phyloP scores from a whole-genome alignment of 2,329 filamentous ascomycete genomes.

The Cladophialophora chaetospira region DNA sequence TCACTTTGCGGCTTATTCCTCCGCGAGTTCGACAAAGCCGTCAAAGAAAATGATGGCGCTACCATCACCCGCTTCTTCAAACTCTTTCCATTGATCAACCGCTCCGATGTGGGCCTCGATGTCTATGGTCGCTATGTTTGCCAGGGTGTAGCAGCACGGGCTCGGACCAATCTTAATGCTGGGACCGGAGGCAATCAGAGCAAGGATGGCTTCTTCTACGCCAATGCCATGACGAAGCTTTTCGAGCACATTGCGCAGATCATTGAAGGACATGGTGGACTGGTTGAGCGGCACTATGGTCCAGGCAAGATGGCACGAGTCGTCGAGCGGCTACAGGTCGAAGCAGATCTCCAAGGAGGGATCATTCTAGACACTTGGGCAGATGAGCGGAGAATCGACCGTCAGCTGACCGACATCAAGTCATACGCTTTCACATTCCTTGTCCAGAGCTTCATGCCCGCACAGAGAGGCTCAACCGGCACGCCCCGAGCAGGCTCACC shows the following conservation, averaged over 20 bases:
- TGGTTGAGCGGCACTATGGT: constrained; percentile 95
- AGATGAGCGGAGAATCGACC: constrained; percentile 81
- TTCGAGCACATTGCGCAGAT: constrained; percentile 99
- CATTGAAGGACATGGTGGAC: constrained; percentile 82
- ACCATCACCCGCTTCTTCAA: constrained; percentile 98
- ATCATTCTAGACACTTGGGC: constrained; percentile 95
- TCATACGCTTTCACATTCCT: constrained; percentile 97
- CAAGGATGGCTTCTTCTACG: constrained; percentile 87
- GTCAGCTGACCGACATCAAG: constrained; percentile 90
- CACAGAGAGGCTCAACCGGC: constrained; percentile 63
- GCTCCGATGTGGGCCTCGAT: constrained; percentile 85
- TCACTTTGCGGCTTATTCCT: constrained; percentile 88
- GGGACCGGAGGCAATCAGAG: constrained; percentile 59
- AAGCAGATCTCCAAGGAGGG: constrained; percentile 93
- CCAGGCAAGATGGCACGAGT: constrained; percentile 90
- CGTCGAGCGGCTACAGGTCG: constrained; percentile 87
- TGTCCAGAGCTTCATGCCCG: constrained; percentile 85
- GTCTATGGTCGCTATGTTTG: constrained; percentile 96
- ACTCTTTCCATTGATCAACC: constrained; percentile 88
- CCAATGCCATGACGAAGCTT: constrained; percentile 81
- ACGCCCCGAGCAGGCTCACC: constrained; percentile 76
- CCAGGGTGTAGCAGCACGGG: constrained; percentile 84
- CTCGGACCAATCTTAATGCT: constrained; percentile 76
- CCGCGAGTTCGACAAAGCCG: constrained; percentile 91
- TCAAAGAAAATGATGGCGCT: constrained; percentile 79